Percentiles rank a stretch among this genome's conserved stretches.
phyloP scores from a whole-genome alignment of 2,329 filamentous ascomycete genomes.

The Cytospora leucostoma region DNA sequence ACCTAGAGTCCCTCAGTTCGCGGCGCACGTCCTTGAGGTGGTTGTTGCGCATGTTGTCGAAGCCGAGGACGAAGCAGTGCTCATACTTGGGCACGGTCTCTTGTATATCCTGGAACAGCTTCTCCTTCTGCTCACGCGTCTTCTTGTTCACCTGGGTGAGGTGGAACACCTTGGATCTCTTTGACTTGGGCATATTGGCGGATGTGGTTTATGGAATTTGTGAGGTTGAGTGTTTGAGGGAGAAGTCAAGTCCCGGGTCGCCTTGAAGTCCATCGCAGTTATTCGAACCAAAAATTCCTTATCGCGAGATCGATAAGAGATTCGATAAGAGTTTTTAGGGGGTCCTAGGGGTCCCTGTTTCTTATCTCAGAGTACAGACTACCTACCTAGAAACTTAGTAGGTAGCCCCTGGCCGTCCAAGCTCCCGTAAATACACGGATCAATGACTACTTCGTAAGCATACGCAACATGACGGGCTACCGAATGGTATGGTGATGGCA shows the following conservation, averaged over 20 bases:
- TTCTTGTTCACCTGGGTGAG: slow-evolving; percentile 92
- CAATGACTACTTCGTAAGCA: no score
- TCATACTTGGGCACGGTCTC: slow-evolving; percentile 82
- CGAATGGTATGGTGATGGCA: no score
- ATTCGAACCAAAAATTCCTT: slow-evolving; percentile 5
- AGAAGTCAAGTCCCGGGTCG: neutral
- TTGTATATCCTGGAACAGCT: slow-evolving; percentile 85
- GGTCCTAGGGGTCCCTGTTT: neutral
- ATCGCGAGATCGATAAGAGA: neutral
- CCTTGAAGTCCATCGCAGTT: neutral
- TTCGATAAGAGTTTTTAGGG: neutral
- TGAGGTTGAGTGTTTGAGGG: neutral
- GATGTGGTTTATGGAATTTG: neutral
- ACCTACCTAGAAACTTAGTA: neutral
- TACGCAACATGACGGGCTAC: no score
- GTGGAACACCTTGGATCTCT: slow-evolving; percentile 85
- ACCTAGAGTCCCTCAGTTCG: slow-evolving; percentile 84
- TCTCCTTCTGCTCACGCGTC: slow-evolving; percentile 85
- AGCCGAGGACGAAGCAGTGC: slow-evolving; percentile 88
- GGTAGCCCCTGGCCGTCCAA: no score
- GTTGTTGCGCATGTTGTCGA: slow-evolving; percentile 98
- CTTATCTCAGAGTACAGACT: neutral
- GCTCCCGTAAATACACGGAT: no score
- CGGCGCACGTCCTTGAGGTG: slow-evolving; percentile 89
- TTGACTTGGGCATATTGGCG: slow-evolving; percentile 87